These are phyloP conservation scores for Singerocomus inundabilis DNA, from an alignment of 1,284 basidiomycete species.

Conservation along the genomic window DNA sequence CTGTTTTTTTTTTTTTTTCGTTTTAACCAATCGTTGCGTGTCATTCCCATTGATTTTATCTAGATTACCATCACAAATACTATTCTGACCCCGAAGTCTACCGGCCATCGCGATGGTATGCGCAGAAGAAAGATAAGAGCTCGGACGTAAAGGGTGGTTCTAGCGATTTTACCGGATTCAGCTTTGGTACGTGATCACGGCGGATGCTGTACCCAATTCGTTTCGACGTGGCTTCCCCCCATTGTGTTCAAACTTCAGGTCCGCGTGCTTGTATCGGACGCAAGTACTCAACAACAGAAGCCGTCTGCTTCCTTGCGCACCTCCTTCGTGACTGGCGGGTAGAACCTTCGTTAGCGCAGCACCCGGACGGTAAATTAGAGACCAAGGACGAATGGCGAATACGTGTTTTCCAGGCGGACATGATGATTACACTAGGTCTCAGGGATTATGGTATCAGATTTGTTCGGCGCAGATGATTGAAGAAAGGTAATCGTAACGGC, in stretches of 20 bases:
- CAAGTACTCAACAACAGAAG: constrained; percentile 2
- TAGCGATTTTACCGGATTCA: background rate
- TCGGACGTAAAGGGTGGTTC: background rate
- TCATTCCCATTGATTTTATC: background rate
- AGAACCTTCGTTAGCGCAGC: background rate
- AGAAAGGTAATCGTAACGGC: background rate
- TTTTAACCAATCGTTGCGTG: background rate
- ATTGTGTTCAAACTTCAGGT: background rate
- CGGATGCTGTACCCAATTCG: background rate
- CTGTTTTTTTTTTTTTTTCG: too few species aligned
- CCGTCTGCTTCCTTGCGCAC: constrained; percentile 1
- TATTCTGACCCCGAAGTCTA: background rate
- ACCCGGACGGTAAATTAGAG: background rate
- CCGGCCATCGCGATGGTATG: background rate
- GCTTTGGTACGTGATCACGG: background rate
- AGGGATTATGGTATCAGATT: background rate
- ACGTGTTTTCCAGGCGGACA: background rate
- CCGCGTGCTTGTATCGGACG: background rate
- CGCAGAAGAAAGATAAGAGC: background rate
- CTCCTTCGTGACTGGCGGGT: background rate
- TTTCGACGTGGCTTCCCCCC: background rate
- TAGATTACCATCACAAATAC: background rate
- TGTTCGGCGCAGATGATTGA: background rate
- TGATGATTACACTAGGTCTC: background rate
- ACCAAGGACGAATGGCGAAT: background rate